phyloP scores from a whole-genome alignment of 2,329 filamentous ascomycete genomes.

The Sporothrix globosa region DNA sequence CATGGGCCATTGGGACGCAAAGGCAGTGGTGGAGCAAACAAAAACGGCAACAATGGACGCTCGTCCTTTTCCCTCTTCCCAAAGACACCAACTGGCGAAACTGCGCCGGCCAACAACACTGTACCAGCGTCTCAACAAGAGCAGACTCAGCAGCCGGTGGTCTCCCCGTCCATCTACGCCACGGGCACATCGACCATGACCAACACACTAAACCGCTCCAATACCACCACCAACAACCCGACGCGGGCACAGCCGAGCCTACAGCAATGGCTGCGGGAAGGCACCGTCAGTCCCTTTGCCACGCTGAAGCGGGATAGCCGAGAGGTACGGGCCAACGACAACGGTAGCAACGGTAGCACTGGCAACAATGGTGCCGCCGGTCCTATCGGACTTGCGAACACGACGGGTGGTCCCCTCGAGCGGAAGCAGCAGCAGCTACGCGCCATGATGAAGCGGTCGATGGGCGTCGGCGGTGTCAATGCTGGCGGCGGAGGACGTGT shows the following conservation, averaged over 20 bases:
- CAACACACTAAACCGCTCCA: constrained; percentile 28
- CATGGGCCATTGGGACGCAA: constrained; percentile 28
- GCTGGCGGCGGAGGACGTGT: constrained; percentile 30
- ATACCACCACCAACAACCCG: constrained; percentile 28
- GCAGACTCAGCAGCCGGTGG: constrained; percentile 1
- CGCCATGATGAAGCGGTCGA: constrained; percentile 27
- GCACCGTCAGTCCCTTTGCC: constrained; percentile 45
- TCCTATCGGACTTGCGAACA: background rate
- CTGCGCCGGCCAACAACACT: background rate
- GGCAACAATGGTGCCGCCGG: background rate
- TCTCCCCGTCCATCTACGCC: constrained; percentile 30
- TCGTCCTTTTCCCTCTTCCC: constrained; percentile 40
- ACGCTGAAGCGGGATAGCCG: constrained; percentile 38
- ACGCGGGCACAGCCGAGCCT: constrained; percentile 38
- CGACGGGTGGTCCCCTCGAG: constrained; percentile 20
- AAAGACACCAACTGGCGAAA: constrained; percentile 29
- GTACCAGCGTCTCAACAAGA: background rate
- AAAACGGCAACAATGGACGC: background rate
- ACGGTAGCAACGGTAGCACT: background rate
- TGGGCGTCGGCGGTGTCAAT: constrained; percentile 36
- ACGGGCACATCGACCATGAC: constrained; percentile 27
- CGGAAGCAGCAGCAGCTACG: constrained; percentile 31
- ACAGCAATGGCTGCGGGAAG: constrained; percentile 43
- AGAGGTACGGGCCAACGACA: background rate
- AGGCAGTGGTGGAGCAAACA: constrained; percentile 1